Percentiles rank a stretch among this genome's conserved stretches.
phyloP scores from a whole-genome alignment of 768 basidiomycete genomes.

The Trametes maxima region DNA sequence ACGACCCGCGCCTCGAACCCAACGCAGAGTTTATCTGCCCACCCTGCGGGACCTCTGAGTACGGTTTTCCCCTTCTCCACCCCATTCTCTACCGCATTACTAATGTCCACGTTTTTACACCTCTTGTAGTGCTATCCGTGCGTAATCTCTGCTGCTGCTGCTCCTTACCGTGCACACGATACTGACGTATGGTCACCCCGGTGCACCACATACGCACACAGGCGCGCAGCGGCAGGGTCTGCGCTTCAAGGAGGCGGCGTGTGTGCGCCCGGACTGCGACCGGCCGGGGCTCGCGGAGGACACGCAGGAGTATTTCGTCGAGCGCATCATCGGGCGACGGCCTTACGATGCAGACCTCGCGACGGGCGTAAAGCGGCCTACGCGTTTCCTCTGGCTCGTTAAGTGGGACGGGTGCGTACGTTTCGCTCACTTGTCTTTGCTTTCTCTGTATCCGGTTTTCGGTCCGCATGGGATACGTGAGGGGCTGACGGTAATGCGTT shows the following conservation, averaged over 20 bases:
- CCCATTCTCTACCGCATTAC: too few species aligned
- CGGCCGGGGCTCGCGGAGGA: conserved; percentile 15
- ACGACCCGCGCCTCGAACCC: conserved; percentile 22
- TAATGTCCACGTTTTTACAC: neutral
- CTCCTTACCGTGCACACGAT: neutral
- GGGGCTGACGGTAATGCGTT: neutral
- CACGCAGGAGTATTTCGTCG: conserved; percentile 26
- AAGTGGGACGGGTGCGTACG: conserved; percentile 28
- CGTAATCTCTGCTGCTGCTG: neutral
- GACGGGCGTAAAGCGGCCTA: neutral
- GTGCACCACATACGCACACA: neutral
- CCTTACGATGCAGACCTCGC: conserved; percentile 16
- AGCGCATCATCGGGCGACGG: conserved; percentile 28
- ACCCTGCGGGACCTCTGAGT: conserved; percentile 26
- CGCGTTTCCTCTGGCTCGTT: conserved; percentile 24
- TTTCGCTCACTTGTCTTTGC: neutral
- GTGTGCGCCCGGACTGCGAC: conserved; percentile 24
- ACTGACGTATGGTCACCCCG: neutral
- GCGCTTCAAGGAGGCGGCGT: conserved; percentile 13
- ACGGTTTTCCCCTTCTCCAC: neutral
- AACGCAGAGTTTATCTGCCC: conserved; percentile 25
- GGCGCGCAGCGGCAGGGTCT: conserved; percentile 4
- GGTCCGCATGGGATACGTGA: too few species aligned
- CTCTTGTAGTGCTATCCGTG: conserved; percentile 4
- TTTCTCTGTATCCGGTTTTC: neutral